phyloP scores from a whole-genome alignment of 192 early-diverging fungal genomes.

The Funneliformis mosseae region DNA sequence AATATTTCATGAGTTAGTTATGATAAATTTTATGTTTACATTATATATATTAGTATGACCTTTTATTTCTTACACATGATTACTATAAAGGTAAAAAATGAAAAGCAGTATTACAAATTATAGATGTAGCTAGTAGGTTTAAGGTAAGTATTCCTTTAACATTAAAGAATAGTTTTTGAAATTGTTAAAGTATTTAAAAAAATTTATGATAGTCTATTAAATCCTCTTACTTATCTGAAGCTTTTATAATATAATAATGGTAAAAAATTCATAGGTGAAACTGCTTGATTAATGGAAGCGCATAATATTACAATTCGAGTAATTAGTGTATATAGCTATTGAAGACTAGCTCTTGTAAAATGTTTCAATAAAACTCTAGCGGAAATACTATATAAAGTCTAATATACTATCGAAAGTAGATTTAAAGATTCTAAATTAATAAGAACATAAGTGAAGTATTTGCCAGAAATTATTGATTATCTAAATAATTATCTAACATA shows the following conservation, averaged over 20 bases:
- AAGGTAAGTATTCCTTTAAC: neutral
- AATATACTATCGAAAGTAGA: slow-evolving; percentile 7
- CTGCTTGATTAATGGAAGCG: neutral
- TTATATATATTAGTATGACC: too few species aligned
- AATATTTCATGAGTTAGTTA: slow-evolving; percentile 18
- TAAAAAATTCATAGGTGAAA: neutral
- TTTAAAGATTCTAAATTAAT: neutral
- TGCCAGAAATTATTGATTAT: slow-evolving; percentile 1
- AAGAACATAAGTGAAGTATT: slow-evolving; percentile 8
- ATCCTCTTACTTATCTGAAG: neutral
- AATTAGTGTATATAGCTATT: neutral
- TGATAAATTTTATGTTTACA: slow-evolving; percentile 2
- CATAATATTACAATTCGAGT: slow-evolving; percentile 17
- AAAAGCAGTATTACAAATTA: neutral
- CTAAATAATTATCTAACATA: slow-evolving; percentile 10
- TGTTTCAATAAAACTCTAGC: neutral
- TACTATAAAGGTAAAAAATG: too few species aligned
- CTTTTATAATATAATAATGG: slow-evolving; percentile 15
- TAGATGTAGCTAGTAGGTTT: neutral
- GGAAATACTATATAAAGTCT: slow-evolving; percentile 2
- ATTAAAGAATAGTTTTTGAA: slow-evolving; percentile 11
- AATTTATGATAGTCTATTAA: too few species aligned
- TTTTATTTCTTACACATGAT: too few species aligned
- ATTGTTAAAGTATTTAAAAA: neutral
- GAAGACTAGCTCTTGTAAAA: neutral